Evolutionary conservation across 2,329 filamentous ascomycete species (phyloP).

Genomic region (Cladosporium sp.): DNA sequence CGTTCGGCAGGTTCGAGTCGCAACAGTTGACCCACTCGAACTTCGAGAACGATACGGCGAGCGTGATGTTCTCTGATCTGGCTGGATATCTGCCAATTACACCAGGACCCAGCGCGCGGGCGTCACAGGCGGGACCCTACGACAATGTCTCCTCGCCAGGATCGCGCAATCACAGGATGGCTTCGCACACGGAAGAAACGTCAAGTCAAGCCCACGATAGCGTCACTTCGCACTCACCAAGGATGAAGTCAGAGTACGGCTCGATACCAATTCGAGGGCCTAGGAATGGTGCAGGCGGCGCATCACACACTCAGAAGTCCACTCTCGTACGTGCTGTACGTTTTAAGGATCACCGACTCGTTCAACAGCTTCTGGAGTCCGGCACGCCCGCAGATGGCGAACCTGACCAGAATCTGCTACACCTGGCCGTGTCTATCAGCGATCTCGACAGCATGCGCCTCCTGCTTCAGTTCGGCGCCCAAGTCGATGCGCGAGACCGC

Average conservation of each 20-base stretch:
- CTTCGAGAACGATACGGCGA: not conserved
- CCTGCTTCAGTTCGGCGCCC: conserved; percentile 54
- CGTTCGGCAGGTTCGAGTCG: not conserved
- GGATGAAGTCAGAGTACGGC: conserved; percentile 10
- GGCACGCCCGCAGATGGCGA: conserved; percentile 18
- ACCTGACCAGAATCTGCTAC: conserved; percentile 17
- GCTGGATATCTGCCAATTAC: not conserved
- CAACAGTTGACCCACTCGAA: not conserved
- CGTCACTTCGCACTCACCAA: conserved; percentile 19
- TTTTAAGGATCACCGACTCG: conserved; percentile 22
- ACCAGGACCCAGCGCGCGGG: not conserved
- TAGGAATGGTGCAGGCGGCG: not conserved
- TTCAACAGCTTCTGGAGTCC: conserved; percentile 26
- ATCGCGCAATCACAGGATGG: not conserved
- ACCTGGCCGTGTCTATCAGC: conserved; percentile 21
- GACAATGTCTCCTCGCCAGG: not conserved
- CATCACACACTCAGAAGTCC: conserved; percentile 29
- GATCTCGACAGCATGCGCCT: conserved; percentile 41
- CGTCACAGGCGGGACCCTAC: not conserved
- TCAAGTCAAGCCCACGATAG: conserved; percentile 15
- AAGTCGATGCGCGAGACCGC: conserved; percentile 53
- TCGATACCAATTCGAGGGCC: not conserved
- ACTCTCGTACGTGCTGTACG: conserved; percentile 34
- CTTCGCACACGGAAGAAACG: not conserved
- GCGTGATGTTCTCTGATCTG: not conserved